These are phyloP conservation scores for Nemophila menziesii DNA, from an alignment of 257 asterid species.

Conservation along the genomic window DNA sequence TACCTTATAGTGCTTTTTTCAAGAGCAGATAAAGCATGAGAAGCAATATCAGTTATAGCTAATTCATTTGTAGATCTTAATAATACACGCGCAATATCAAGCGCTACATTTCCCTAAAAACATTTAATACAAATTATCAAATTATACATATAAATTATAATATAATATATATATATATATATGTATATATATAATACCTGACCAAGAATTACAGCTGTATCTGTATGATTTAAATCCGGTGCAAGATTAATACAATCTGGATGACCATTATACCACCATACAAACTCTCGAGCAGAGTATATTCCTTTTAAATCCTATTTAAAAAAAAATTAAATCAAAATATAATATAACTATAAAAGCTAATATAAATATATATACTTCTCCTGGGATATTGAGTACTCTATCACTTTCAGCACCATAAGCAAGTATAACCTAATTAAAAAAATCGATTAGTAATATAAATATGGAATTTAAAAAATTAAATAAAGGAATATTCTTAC, in stretches of 20 bases:
- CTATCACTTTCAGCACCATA: constrained; percentile 97
- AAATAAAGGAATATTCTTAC: constrained; percentile 31
- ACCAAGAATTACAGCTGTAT: constrained; percentile 82
- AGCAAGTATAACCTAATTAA: constrained; percentile 75
- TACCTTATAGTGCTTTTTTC: constrained; percentile 73
- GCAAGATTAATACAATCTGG: constrained; percentile 69
- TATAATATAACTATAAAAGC: background rate
- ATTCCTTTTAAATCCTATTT: constrained; percentile 56
- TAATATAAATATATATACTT: constrained; percentile 31
- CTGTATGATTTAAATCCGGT: constrained; percentile 64
- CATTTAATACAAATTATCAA: constrained; percentile 2
- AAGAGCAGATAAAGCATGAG: constrained; percentile 69
- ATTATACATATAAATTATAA: background rate
- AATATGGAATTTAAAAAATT: constrained; percentile 5
- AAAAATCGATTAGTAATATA: constrained; percentile 4
- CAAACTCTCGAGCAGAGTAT: constrained; percentile 81
- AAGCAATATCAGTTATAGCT: constrained; percentile 72
- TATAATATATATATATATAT: background rate
- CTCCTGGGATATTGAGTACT: constrained; percentile 73
- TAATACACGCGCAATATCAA: constrained; percentile 88
- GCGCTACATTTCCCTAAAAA: constrained; percentile 89
- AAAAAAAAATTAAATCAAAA: constrained; percentile 3
- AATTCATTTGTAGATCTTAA: constrained; percentile 65
- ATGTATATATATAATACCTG: constrained; percentile 36
- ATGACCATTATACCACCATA: constrained; percentile 98